Conservation (phyloP, 768 basidiomycete genomes). For the Serendipita indica region DNA sequence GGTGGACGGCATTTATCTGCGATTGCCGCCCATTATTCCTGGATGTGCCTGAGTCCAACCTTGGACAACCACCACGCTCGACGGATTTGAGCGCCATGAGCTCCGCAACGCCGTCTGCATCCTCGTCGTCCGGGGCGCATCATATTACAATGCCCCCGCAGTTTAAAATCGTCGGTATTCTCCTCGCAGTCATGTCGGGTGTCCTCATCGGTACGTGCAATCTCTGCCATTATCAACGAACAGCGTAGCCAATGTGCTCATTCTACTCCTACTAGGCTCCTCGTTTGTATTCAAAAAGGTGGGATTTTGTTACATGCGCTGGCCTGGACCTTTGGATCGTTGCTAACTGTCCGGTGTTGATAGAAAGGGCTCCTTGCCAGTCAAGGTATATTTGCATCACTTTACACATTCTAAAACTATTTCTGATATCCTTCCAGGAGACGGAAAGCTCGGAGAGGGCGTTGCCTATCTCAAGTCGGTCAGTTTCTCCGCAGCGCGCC, state of each 20-base stretch:
- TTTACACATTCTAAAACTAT: neutral
- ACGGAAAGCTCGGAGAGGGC: conserved; percentile 32
- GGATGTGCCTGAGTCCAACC: neutral
- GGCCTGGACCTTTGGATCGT: neutral
- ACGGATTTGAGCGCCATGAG: neutral
- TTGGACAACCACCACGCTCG: neutral
- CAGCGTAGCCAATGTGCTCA: too few species aligned
- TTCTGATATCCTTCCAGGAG: neutral
- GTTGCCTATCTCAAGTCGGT: conserved; percentile 94
- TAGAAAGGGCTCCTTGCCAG: conserved; percentile 2
- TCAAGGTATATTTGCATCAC: neutral
- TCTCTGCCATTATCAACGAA: too few species aligned
- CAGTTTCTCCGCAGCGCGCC: conserved; percentile 23
- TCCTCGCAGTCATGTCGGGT: conserved; percentile 65
- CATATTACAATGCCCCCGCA: neutral
- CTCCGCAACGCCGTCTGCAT: neutral
- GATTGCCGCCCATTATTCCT: neutral
- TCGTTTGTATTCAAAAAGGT: conserved; percentile 99
- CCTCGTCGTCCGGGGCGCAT: neutral
- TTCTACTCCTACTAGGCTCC: conserved; percentile 43
- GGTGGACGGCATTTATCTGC: neutral
- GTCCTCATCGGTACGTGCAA: conserved; percentile 47
- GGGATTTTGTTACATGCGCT: conserved; percentile 65
- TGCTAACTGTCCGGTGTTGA: neutral
- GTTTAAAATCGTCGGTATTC: conserved; percentile 55